Conservation (phyloP, 345 rosid species). For the Populus alba region DNA sequence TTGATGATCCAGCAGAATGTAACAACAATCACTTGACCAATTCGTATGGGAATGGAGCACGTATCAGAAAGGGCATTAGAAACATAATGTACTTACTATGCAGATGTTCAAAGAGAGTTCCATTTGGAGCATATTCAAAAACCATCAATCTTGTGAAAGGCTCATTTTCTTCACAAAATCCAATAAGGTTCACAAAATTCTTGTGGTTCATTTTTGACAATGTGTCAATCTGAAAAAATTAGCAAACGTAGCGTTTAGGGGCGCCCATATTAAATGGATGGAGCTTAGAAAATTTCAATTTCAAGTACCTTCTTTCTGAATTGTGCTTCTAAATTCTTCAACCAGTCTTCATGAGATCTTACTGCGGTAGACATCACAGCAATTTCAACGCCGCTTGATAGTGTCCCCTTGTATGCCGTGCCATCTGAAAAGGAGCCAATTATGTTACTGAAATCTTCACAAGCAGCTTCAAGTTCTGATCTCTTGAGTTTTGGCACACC, state of each 20-base stretch:
- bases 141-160: constrained; percentile 91
- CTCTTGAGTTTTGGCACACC: constrained; percentile 80
- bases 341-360: constrained; percentile 60
- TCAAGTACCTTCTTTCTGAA: constrained; percentile 70
- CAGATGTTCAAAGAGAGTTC: constrained; percentile 89
- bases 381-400: constrained; percentile 86
- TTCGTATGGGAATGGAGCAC: neutral
- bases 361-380: constrained; percentile 60
- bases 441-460: constrained; percentile 95
- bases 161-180: constrained; percentile 76
- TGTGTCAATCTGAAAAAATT: constrained; percentile 60
- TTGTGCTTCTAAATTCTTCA: constrained; percentile 61
- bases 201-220: constrained; percentile 84
- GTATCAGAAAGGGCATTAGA: neutral
- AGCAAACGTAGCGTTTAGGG: constrained; percentile 5
- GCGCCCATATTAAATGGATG: neutral
- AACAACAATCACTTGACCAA: neutral
- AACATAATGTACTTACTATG: constrained; percentile 54
- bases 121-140: constrained; percentile 95
- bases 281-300: neutral
- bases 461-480: constrained; percentile 82
- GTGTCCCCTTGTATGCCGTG: constrained; percentile 78
- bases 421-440: constrained; percentile 71
- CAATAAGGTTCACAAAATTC: constrained; percentile 85
- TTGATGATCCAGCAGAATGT: neutral